Conservation (phyloP, 179 eudicot genomes). For the Heliamphora pulchella region DNA sequence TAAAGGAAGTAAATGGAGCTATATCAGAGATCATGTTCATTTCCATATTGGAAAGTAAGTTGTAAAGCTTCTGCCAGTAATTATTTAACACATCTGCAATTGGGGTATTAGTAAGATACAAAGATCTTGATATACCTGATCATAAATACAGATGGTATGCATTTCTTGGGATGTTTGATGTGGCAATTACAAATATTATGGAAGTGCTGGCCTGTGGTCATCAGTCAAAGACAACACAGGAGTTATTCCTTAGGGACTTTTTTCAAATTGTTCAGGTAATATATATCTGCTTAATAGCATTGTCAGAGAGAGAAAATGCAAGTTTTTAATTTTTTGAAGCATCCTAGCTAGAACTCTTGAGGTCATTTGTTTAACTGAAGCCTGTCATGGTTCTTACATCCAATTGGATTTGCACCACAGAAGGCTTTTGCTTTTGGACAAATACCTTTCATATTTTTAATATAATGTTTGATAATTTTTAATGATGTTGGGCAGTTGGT, state of each 20-base stretch:
- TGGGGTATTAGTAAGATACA: background rate
- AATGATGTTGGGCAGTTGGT: background rate
- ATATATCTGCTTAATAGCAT: background rate
- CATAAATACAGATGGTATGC: conserved; percentile 76
- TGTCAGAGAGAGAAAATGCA: background rate
- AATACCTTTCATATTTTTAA: background rate
- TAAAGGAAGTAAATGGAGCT: conserved; percentile 77
- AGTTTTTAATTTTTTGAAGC: background rate
- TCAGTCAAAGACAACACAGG: conserved; percentile 87
- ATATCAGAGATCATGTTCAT: conserved; percentile 83
- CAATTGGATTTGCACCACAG: background rate
- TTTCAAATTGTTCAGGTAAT: conserved; percentile 80
- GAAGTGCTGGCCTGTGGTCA: conserved; percentile 84
- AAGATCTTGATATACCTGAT: conserved; percentile 14
- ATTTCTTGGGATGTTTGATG: conserved; percentile 70
- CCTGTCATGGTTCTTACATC: background rate
- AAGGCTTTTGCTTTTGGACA: background rate
- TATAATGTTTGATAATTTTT: background rate
- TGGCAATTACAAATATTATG: conserved; percentile 73
- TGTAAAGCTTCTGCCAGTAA: conserved; percentile 8
- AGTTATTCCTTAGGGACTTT: conserved; percentile 76
- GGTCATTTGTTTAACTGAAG: background rate
- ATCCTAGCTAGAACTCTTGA: too few species aligned
- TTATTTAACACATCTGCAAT: background rate
- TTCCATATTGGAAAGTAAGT: conserved; percentile 92